Percentiles rank a stretch among this genome's conserved stretches.
Conservation (phyloP, 176 grass and related monocot genomes). For the Triticum monococcum region DNA sequence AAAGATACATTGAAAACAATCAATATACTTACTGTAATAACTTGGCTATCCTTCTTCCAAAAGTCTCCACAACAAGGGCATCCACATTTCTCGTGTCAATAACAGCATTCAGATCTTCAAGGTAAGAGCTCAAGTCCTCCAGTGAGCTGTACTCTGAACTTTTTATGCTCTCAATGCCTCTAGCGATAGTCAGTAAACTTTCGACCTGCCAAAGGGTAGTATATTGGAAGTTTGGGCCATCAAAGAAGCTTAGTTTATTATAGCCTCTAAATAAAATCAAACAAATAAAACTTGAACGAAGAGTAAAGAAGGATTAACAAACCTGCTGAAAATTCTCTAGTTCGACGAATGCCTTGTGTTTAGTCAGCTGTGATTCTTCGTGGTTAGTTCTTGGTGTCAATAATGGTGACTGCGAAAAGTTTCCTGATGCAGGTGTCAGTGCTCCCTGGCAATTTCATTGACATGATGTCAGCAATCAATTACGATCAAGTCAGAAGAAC, state of each 20-base stretch:
- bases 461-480: conserved; percentile 13
- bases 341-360: conserved; percentile 63
- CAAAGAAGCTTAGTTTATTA: neutral
- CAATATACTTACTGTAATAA: conserved; percentile 66
- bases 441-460: conserved; percentile 40
- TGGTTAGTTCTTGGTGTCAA: conserved; percentile 72
- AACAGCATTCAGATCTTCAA: conserved; percentile 89
- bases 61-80: conserved; percentile 93
- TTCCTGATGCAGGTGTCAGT: conserved; percentile 44
- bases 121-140: conserved; percentile 72
- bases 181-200: conserved; percentile 48
- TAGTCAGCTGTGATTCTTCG: conserved; percentile 61
- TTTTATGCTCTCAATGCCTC: conserved; percentile 59
- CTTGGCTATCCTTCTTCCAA: conserved; percentile 83
- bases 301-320: neutral
- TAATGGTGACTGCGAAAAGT: conserved; percentile 65
- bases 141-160: conserved; percentile 69
- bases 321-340: conserved; percentile 96
- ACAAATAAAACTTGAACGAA: conserved; percentile 2
- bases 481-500: conserved; percentile 9
- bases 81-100: conserved; percentile 90
- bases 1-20: neutral
- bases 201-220: conserved; percentile 56
- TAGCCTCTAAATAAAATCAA: neutral
- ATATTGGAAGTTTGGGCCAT: neutral